Percentiles rank a stretch among this genome's conserved stretches.
These are phyloP conservation scores for Suillus plorans DNA, from an alignment of 768 basidiomycete species.

Conservation along the genomic window DNA sequence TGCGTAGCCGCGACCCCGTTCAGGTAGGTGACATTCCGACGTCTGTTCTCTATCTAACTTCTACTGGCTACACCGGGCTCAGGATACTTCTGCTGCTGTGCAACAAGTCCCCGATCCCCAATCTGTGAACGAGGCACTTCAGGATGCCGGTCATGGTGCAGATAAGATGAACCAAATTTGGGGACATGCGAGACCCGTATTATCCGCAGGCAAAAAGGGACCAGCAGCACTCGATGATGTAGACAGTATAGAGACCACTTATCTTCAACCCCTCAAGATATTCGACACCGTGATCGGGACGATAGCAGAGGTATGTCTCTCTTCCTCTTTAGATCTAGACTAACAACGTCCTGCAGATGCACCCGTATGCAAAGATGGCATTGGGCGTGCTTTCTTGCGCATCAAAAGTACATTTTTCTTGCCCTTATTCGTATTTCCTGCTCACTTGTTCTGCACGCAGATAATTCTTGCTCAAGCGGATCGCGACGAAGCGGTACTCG, in stretches of 20 bases:
- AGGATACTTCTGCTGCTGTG: background rate
- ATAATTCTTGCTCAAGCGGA: slow-evolving; percentile 1
- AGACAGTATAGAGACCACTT: too few species aligned
- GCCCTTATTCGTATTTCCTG: too few species aligned
- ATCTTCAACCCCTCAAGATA: too few species aligned
- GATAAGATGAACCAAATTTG: too few species aligned
- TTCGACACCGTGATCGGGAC: background rate
- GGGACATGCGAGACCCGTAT: too few species aligned
- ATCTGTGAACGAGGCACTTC: background rate
- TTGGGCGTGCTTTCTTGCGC: background rate
- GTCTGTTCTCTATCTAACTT: background rate
- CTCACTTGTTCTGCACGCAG: background rate
- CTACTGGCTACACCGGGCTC: background rate
- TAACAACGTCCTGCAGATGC: background rate
- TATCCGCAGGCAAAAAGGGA: too few species aligned
- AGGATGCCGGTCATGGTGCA: too few species aligned
- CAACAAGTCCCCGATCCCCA: background rate
- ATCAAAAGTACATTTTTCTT: background rate
- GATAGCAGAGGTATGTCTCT: background rate
- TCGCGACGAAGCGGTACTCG: slow-evolving; percentile 1
- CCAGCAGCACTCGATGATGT: too few species aligned
- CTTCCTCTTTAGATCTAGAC: background rate
- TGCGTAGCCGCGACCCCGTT: too few species aligned
- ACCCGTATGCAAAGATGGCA: slow-evolving; percentile 8
- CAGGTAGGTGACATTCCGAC: background rate